Conservation (phyloP, 2,329 filamentous ascomycete genomes). For the Fusarium sp. region DNA sequence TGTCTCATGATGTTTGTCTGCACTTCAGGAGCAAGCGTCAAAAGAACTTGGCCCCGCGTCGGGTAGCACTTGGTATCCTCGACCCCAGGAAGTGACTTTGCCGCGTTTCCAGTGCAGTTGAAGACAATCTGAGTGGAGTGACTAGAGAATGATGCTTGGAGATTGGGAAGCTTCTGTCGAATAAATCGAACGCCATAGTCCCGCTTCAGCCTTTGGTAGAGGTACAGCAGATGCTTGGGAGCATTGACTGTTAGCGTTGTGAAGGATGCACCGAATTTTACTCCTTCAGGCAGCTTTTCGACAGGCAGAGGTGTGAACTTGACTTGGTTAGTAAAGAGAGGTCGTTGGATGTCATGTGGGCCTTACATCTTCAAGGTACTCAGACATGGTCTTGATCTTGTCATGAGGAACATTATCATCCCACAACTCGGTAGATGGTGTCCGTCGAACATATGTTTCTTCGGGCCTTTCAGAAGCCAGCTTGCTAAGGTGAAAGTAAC, state of each 20-base stretch:
- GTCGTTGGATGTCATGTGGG: no score
- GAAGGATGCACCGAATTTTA: conserved; percentile 51
- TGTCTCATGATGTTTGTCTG: conserved; percentile 54
- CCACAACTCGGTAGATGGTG: conserved; percentile 56
- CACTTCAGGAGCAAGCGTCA: conserved; percentile 50
- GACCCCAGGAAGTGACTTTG: conserved; percentile 51
- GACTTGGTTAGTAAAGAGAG: background rate
- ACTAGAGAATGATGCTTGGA: conserved; percentile 44
- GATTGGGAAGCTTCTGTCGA: conserved; percentile 43
- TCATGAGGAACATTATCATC: conserved; percentile 52
- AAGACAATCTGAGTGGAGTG: conserved; percentile 48
- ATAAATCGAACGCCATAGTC: conserved; percentile 50
- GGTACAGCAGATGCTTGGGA: conserved; percentile 52
- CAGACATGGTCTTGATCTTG: conserved; percentile 55
- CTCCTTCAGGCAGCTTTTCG: conserved; percentile 47
- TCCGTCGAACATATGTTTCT: conserved; percentile 52
- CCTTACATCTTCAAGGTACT: conserved; percentile 55
- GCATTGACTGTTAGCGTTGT: conserved; percentile 54
- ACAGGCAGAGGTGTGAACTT: conserved; percentile 48
- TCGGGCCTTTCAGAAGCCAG: conserved; percentile 47
- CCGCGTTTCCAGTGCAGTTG: conserved; percentile 52
- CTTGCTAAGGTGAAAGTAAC: conserved; percentile 53
- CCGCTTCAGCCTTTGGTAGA: conserved; percentile 41
- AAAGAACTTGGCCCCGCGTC: conserved; percentile 54
- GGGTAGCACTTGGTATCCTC: conserved; percentile 54